A percentile compares a stretch with the other conserved stretches of the same genome.
Evolutionary conservation across 257 asterid genomes (phyloP).

Genomic region (Lycium ferocissimum): DNA sequence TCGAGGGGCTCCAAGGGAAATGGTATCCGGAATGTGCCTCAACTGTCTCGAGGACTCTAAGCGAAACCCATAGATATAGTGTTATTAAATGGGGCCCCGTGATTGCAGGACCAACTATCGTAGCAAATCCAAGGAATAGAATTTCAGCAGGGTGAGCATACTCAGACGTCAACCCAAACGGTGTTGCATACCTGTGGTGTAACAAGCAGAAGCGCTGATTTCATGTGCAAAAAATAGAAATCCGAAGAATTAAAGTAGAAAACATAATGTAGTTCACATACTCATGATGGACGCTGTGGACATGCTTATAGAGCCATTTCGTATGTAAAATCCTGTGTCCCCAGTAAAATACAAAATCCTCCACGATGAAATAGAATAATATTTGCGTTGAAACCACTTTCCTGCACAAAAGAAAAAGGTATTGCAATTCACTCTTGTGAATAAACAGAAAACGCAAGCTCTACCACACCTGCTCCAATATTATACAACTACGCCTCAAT

Average conservation of each 20-base stretch:
- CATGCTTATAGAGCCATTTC: constrained; percentile 98
- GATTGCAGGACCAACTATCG: constrained; percentile 94
- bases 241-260: not conserved
- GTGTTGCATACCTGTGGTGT: constrained; percentile 83
- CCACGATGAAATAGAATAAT: constrained; percentile 87
- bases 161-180: constrained; percentile 98
- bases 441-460: not conserved
- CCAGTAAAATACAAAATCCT: constrained; percentile 97
- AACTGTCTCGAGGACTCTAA: constrained; percentile 94
- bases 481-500: not conserved
- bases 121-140: constrained; percentile 94
- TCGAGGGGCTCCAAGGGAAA: constrained; percentile 96
- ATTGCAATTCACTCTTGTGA: constrained; percentile 8
- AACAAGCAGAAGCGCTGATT: not conserved
- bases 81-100: constrained; percentile 97
- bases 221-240: not conserved
- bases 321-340: constrained; percentile 95
- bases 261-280: constrained; percentile 49
- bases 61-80: constrained; percentile 92
- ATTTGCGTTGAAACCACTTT: constrained; percentile 83
- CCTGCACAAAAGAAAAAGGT: constrained; percentile 65
- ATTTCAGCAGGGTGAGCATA: constrained; percentile 99
- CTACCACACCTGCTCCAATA: not conserved
- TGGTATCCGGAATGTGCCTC: constrained; percentile 98
- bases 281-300: constrained; percentile 99